phyloP scores from a whole-genome alignment of 768 basidiomycete species.

The Leucosporidium creatinivorum region DNA sequence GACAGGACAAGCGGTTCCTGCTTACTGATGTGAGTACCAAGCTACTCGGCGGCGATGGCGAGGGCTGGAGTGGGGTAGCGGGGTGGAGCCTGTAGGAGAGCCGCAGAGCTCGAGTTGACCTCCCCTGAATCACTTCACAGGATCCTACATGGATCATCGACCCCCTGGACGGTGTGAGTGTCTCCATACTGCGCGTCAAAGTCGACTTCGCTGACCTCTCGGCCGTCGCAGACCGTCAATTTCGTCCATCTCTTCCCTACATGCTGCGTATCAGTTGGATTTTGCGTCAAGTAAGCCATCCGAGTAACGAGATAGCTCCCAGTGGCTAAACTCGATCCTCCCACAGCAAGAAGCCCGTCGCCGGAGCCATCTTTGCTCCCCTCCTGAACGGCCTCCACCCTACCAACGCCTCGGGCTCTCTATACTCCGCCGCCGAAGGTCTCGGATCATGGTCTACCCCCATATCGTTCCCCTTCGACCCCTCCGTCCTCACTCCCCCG shows the following conservation, averaged over 20 bases:
- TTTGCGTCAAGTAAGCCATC: constrained; percentile 34
- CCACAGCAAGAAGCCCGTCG: constrained; percentile 33
- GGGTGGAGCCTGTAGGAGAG: neutral
- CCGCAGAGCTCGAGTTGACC: neutral
- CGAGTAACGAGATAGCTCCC: neutral
- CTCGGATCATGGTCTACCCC: constrained; percentile 34
- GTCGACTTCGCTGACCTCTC: neutral
- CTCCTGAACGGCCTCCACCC: constrained; percentile 31
- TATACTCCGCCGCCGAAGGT: constrained; percentile 30
- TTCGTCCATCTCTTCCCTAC: constrained; percentile 36
- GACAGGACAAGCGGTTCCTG: constrained; percentile 36
- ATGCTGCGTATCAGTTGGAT: constrained; percentile 33
- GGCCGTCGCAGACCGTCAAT: constrained; percentile 32
- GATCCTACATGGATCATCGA: constrained; percentile 36
- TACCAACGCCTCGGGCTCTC: constrained; percentile 28
- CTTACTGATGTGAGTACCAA: constrained; percentile 21
- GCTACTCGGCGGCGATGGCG: neutral
- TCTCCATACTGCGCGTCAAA: neutral
- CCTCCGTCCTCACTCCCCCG: constrained; percentile 6
- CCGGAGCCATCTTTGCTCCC: constrained; percentile 35
- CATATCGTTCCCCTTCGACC: constrained; percentile 26
- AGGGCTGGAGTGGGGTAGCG: neutral
- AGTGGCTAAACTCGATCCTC: no score
- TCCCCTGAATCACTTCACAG: neutral
- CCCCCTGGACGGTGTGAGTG: constrained; percentile 31